Conservation (phyloP, 768 basidiomycete genomes). For the Boletus tomentosulus region DNA sequence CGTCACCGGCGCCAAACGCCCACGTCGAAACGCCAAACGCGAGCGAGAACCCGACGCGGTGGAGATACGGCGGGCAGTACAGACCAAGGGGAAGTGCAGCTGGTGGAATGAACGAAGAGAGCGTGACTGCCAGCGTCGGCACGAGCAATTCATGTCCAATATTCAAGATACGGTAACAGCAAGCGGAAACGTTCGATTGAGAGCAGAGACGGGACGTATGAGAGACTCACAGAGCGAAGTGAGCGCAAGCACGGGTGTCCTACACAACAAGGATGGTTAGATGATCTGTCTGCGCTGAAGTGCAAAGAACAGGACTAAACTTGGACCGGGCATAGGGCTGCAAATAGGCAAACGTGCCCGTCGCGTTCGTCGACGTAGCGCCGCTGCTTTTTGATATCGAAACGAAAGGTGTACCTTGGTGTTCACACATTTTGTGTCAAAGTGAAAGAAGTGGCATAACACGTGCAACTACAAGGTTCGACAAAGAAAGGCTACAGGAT, state of each 20-base stretch:
- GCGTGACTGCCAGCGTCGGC: conserved; percentile 27
- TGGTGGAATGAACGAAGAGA: conserved; percentile 34
- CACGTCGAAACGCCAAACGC: conserved; percentile 44
- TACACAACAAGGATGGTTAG: conserved; percentile 19
- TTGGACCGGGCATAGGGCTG: conserved; percentile 31
- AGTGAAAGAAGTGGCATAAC: background rate
- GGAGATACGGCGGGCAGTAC: conserved; percentile 39
- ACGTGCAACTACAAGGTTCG: background rate
- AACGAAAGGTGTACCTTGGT: background rate
- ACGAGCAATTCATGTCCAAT: background rate
- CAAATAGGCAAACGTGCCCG: conserved; percentile 20
- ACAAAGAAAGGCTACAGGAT: conserved; percentile 10
- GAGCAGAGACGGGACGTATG: background rate
- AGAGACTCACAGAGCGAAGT: conserved; percentile 33
- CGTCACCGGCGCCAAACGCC: conserved; percentile 37
- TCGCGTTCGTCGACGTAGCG: conserved; percentile 13
- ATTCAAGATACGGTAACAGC: background rate
- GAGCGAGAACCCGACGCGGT: conserved; percentile 41
- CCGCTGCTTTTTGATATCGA: background rate
- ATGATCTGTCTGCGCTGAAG: background rate
- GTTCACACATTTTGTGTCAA: conserved; percentile 7
- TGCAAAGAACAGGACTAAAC: conserved; percentile 21
- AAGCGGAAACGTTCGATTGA: background rate
- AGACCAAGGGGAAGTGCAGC: conserved; percentile 25
- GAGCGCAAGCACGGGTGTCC: conserved; percentile 28